Evolutionary conservation across 192 early-diverging fungal genomes (phyloP).

Genomic region (Entomortierella chlamydospora): DNA sequence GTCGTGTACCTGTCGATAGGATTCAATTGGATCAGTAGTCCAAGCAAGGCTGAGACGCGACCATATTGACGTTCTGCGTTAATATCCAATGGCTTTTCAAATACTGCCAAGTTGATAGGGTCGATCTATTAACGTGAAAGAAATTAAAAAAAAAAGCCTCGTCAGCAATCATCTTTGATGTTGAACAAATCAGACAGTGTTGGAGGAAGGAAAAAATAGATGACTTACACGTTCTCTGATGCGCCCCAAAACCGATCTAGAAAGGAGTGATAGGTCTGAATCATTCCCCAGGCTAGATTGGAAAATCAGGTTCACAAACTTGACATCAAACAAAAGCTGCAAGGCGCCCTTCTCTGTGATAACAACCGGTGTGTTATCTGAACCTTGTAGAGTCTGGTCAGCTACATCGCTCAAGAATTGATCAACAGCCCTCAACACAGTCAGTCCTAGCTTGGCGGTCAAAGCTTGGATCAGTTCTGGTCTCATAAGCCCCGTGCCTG

Average conservation of each 20-base stretch:
- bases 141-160: constrained; percentile 8
- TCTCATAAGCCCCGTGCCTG: constrained; percentile 37
- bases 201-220: background rate
- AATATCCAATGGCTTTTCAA: constrained; percentile 58
- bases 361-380: background rate
- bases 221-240: constrained; percentile 52
- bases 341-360: constrained; percentile 66
- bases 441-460: constrained; percentile 2
- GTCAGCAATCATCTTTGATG: no score
- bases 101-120: constrained; percentile 70
- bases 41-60: constrained; percentile 66
- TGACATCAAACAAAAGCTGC: constrained; percentile 74
- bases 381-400: background rate
- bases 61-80: constrained; percentile 70
- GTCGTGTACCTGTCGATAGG: constrained; percentile 56
- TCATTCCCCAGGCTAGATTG: constrained; percentile 36
- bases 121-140: constrained; percentile 66
- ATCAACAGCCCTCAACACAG: constrained; percentile 11
- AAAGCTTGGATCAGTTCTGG: constrained; percentile 31
- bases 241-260: constrained; percentile 20
- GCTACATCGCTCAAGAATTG: constrained; percentile 20
- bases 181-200: constrained; percentile 5
- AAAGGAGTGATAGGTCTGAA: constrained; percentile 3
- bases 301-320: constrained; percentile 64
- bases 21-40: constrained; percentile 62